These are phyloP conservation scores for Lentinula detonsa DNA, from an alignment of 768 basidiomycete species.

Conservation along the genomic window DNA sequence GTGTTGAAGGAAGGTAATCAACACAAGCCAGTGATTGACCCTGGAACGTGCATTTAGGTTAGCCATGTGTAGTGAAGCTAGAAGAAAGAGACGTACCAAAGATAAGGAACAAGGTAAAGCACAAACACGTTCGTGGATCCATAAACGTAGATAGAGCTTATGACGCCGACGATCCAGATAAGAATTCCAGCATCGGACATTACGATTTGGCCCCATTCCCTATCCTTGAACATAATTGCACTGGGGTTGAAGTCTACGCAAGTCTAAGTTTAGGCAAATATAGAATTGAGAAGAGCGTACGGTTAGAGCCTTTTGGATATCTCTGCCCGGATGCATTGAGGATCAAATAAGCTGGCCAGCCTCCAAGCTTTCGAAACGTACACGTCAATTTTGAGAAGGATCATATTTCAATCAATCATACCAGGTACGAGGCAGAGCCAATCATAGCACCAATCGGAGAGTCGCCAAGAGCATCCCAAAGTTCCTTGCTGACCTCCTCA, in stretches of 20 bases:
- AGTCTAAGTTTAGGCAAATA: neutral
- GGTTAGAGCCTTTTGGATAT: constrained; percentile 77
- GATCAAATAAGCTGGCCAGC: constrained; percentile 84
- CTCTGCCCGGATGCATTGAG: constrained; percentile 83
- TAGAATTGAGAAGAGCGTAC: constrained; percentile 35
- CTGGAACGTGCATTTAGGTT: constrained; percentile 22
- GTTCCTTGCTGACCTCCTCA: constrained; percentile 61
- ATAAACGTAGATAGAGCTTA: constrained; percentile 46
- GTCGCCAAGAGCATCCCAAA: constrained; percentile 87
- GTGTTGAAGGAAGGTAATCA: constrained; percentile 98
- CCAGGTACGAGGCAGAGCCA: constrained; percentile 52
- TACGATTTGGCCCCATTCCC: constrained; percentile 72
- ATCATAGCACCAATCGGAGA: constrained; percentile 72
- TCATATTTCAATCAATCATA: constrained; percentile 20
- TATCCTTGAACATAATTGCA: constrained; percentile 77
- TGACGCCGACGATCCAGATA: constrained; percentile 60
- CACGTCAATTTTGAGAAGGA: neutral
- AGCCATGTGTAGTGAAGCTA: neutral
- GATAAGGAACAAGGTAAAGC: constrained; percentile 83
- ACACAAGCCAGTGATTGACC: constrained; percentile 92
- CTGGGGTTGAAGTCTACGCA: constrained; percentile 65
- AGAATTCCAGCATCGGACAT: constrained; percentile 79
- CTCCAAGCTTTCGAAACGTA: constrained; percentile 47
- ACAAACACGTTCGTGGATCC: constrained; percentile 72
- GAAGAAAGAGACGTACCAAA: constrained; percentile 46